phyloP scores from a whole-genome alignment of 768 basidiomycete species.

The Macrocybe gigantea region DNA sequence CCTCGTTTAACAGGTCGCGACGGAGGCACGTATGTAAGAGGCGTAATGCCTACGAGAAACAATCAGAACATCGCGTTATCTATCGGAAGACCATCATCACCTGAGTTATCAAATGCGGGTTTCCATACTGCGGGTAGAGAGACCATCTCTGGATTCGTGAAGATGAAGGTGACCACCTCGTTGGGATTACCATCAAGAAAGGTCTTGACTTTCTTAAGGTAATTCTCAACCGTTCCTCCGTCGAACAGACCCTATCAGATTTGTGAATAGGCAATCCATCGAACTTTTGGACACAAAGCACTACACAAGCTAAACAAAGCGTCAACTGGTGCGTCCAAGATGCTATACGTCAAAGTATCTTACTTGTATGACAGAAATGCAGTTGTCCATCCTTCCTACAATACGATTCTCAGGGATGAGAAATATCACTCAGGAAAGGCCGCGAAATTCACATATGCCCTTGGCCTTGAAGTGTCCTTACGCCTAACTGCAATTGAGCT shows the following conservation, averaged over 20 bases:
- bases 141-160: slow-evolving; percentile 58
- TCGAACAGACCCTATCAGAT: slow-evolving; percentile 39
- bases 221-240: slow-evolving; percentile 43
- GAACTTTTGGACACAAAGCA: slow-evolving; percentile 5
- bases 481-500: slow-evolving; percentile 24
- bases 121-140: slow-evolving; percentile 44
- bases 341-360: slow-evolving; percentile 9
- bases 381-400: slow-evolving; percentile 29
- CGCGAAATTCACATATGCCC: slow-evolving; percentile 7
- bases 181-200: slow-evolving; percentile 58
- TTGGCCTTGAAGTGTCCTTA: slow-evolving; percentile 32
- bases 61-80: not conserved
- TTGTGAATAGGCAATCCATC: not conserved
- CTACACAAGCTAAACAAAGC: slow-evolving; percentile 35
- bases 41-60: slow-evolving; percentile 27
- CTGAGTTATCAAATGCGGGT: slow-evolving; percentile 44
- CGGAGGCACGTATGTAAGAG: slow-evolving; percentile 48
- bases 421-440: not conserved
- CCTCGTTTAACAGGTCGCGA: slow-evolving; percentile 30
- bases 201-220: slow-evolving; percentile 46
- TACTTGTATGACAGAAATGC: slow-evolving; percentile 67
- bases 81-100: slow-evolving; percentile 17
- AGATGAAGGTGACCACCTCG: slow-evolving; percentile 59
- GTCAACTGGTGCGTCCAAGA: not conserved
- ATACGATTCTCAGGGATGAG: not conserved